Conservation (phyloP, 441 rosid genomes). For the Populus tomentosa region DNA sequence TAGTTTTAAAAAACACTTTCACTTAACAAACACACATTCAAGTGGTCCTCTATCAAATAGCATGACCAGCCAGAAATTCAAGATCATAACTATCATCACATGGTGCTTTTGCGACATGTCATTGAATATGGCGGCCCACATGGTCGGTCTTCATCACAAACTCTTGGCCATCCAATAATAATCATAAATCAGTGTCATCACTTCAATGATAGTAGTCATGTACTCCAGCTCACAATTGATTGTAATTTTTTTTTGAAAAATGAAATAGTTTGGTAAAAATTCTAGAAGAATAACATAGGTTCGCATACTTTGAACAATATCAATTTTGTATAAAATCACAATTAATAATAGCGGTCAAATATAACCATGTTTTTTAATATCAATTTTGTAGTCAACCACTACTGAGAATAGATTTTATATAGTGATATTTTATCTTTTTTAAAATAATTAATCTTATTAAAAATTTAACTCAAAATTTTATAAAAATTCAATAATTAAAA, state of each 20-base stretch:
- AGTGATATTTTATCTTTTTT: too few species aligned
- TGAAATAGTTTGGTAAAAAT: too few species aligned
- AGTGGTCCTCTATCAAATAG: background rate
- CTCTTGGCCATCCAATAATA: slow-evolving; percentile 3
- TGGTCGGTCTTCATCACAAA: slow-evolving; percentile 3
- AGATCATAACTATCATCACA: slow-evolving; percentile 11
- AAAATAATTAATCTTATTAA: too few species aligned
- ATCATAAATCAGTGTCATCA: slow-evolving; percentile 6
- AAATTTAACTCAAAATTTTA: too few species aligned
- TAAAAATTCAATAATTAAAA: too few species aligned
- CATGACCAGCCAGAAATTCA: background rate
- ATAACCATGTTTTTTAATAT: too few species aligned
- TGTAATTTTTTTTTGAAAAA: background rate
- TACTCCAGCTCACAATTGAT: background rate
- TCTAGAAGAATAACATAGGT: too few species aligned
- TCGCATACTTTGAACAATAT: too few species aligned
- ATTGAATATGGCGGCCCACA: background rate
- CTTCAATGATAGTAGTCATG: background rate
- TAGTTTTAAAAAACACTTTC: too few species aligned
- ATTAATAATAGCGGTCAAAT: rapidly evolving
- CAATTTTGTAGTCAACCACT: too few species aligned
- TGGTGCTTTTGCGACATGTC: slow-evolving; percentile 8
- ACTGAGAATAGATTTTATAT: too few species aligned
- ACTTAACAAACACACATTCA: too few species aligned
- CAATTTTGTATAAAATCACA: rapidly evolving